Evolutionary conservation across 148 eudicot species (phyloP), one percentile per base, ranked within the genome.

Genomic region (Arctostaphylos glauca): DNA sequence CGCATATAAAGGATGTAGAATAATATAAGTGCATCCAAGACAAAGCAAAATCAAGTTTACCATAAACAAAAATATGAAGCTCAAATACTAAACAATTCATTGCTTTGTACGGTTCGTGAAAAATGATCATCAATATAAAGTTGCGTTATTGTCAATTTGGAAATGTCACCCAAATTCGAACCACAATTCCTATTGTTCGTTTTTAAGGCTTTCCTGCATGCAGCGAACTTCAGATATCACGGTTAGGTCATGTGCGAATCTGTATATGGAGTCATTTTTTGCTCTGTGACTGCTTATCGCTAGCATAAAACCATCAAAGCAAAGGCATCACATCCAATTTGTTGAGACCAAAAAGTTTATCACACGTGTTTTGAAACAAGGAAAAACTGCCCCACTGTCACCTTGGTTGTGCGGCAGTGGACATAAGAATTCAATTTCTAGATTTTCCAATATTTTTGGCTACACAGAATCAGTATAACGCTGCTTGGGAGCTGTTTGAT

Each of bases 241-340:
- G 41, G 3, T 70, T 44, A 70, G 41, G 48, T 41, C n/a, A 0
- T 2, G 41, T 15, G 74, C 2, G 3, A 38, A 15, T 43, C 5
- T 7, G 5, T 5, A 1, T 43, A 70, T 0, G 1, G 21, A 70
- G 18, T 70, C 74, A 70, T 43, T 43, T n/a, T 41, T 18, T 10
- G 68, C 31, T 8, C 52, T 41, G 44, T 78, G 23, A 78, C 19
- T 48, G 48, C 50, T 21, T 78, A 44, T 25, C 43, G 64, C 38
- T 15, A 43, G 50, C 70, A 78, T 2, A 64, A 19, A 79, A 64
- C n/a, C n/a, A 47, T 79, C 56, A 62, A 62, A 53, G 55, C 73
- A 79, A 79, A 47, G 56, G 44, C 55, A 62, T 64, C 43, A 21
- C 41, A 47, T 46, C n/a, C n/a, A 21, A 25, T 58, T 44, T 8